Evolutionary conservation across 257 asterid species (phyloP), one percentile per base, ranked within the genome.

Genomic region (Solanum chiquidenum): DNA sequence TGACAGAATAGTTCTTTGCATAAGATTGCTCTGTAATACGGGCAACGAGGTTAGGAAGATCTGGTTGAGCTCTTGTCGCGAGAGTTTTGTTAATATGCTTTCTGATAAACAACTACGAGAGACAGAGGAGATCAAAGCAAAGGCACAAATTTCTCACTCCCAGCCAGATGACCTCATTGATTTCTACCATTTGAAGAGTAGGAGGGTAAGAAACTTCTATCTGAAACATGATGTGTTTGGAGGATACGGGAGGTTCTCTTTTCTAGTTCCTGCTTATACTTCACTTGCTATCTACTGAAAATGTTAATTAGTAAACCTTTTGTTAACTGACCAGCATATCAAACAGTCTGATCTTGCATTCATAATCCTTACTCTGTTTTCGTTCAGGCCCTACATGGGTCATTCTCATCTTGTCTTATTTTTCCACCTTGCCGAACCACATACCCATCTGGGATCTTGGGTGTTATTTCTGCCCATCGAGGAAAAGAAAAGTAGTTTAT

Each of bases 131-230:
- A 93, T 92, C 49, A 96, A 93, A 88, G 98, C 98, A 8, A 96
- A 96, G 91, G 94, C 98, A 58, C 98, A 95, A 85, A 89, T 89
- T 87, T 84, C 96, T 88, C 92, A 91, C 86, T 89, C 99, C 37
- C 99, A 96, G 86, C 99, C 99, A 23, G 99, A 96, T 90, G 99
- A 96, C 90, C 96, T 96, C 74, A 96, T 96, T 91, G 98, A 96
- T 86, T 96, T 96, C 93, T 96, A 94, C 89, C 98, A 96, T 92
- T 90, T 96, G 94, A 96, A 96, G 95, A 96, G 98, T 93, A 90
- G 99, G 91, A 94, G 91, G 97, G 99, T 96, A 88, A 89, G 87
- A 33, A 49, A 44, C 37, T 86, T 89, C 42, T 88, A 84, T 60
- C 86, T 89, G 86, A 60, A 83, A 35, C 38, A 29, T 87, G 7